Conservation (phyloP, 805 yeast genomes). For the Monosporozyma yasuniensis region DNA sequence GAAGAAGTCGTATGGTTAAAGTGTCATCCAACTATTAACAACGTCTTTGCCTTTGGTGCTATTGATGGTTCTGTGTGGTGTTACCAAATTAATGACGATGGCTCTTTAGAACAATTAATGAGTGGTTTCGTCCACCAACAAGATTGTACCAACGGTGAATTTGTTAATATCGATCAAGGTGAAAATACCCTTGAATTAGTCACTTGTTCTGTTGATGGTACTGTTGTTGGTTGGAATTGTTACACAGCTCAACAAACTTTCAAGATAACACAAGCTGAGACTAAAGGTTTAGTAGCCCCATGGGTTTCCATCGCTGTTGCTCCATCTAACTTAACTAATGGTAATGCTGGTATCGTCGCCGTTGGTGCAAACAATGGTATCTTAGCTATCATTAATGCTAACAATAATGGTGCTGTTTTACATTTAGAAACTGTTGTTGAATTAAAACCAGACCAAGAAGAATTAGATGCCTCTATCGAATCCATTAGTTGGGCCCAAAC, state of each 20-base stretch:
- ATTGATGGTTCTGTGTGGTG: conserved; percentile 92
- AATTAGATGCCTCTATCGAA: conserved; percentile 62
- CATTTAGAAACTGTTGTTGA: conserved; percentile 59
- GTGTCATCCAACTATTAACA: conserved; percentile 65
- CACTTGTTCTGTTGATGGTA: conserved; percentile 77
- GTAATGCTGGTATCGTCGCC: conserved; percentile 50
- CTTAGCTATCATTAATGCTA: conserved; percentile 66
- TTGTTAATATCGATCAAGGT: conserved; percentile 47
- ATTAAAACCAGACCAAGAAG: conserved; percentile 45
- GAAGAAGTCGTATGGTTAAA: conserved; percentile 83
- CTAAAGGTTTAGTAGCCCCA: conserved; percentile 71
- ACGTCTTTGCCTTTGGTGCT: conserved; percentile 83
- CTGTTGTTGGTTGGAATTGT: conserved; percentile 83
- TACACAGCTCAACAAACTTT: conserved; percentile 64
- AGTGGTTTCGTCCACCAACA: conserved; percentile 71
- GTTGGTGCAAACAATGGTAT: conserved; percentile 86
- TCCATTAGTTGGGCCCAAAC: conserved; percentile 72
- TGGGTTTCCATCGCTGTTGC: conserved; percentile 66
- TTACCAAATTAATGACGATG: conserved; percentile 55
- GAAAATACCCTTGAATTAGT: conserved; percentile 57
- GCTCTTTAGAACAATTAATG: conserved; percentile 60
- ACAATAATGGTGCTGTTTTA: conserved; percentile 56
- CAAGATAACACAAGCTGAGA: conserved; percentile 54
- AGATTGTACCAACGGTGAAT: conserved; percentile 74
- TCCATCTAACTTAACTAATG: conserved; percentile 33